Conservation (phyloP, 2,329 filamentous ascomycete species). For the Arthrobotrys iridis region DNA sequence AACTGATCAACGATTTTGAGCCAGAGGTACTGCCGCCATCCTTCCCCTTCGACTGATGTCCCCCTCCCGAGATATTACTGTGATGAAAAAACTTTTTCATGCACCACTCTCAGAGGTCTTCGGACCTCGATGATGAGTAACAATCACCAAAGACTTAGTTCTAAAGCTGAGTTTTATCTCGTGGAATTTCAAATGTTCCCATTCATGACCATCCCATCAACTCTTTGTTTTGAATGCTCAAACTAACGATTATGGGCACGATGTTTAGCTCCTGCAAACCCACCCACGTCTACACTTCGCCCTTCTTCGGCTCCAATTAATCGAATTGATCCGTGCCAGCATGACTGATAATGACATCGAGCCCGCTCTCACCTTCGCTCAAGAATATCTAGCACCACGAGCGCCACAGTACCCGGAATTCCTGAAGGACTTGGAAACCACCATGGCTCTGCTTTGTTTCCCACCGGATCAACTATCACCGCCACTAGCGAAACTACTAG, state of each 20-base stretch:
- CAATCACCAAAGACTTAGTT: conserved; percentile 77
- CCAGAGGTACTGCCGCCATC: conserved; percentile 77
- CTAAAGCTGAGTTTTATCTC: conserved; percentile 76
- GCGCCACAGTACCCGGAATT: conserved; percentile 84
- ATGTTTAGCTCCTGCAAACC: conserved; percentile 81
- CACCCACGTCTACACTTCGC: conserved; percentile 88
- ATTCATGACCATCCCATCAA: conserved; percentile 56
- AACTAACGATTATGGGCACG: conserved; percentile 24
- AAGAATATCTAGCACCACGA: conserved; percentile 83
- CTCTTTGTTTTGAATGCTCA: not conserved
- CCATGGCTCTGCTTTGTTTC: conserved; percentile 92
- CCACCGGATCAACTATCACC: conserved; percentile 80
- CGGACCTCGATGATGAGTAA: conserved; percentile 87
- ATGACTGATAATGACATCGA: conserved; percentile 76
- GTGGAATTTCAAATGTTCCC: conserved; percentile 18
- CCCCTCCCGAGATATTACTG: conserved; percentile 65
- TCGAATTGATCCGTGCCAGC: conserved; percentile 87
- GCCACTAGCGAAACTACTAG: conserved; percentile 77
- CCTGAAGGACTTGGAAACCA: conserved; percentile 85
- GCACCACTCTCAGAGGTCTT: conserved; percentile 98
- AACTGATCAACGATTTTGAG: conserved; percentile 86
- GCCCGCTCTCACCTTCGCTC: conserved; percentile 86
- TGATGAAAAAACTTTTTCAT: conserved; percentile 96
- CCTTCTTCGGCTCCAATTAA: conserved; percentile 86
- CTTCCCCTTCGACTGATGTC: conserved; percentile 24